Evolutionary conservation across 1,284 basidiomycete species (phyloP), one percentile per base, ranked within the genome.

Genomic region (Trichosporon ovoides): DNA sequence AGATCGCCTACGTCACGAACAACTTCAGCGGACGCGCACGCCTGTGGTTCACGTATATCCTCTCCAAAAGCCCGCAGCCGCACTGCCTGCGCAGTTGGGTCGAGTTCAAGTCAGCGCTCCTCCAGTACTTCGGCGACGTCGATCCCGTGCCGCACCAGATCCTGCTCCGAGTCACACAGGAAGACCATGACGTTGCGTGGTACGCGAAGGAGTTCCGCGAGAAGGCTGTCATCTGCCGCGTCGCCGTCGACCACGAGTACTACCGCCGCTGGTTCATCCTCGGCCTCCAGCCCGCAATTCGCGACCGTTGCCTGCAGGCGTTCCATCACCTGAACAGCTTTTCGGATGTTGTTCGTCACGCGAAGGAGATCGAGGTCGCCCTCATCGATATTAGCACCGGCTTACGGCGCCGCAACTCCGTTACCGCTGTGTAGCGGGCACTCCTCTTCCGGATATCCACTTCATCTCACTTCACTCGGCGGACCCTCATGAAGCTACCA

Each of bases 171-270:
- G 14, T 48, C 14, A 48, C 14, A 6, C 43, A 48, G 43, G 43
- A 48, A 7, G 43, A 48, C 43, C 11, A 48, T 22, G 43, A 48
- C 12, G 22, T 24, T 5, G 43, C 28, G 14, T 48, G 43, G 43
- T 48, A 48, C 24, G 43, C 43, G 16, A 48, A 31, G 14, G 43
- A 48, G 43, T 48, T 48, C 22, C 43, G 43, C 43, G 43, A 48
- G 28, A 48, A 48, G 24, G 43, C 43, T 1, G 43, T 16, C 28
- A 16, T 16, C 7, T 48, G 43, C 43, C 43, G 43, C 16, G 43
- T 48, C 24, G 43, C 24, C 43, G 43, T 48, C 22, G 22, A 48
- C 24, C 43, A 48, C 13, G 43, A 48, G 43, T 48, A 48, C 43
- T 48, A 48, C 43, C 43, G 43, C 16, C 43, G 43, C 14, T 48